Conservation (phyloP, 2,329 filamentous ascomycete genomes). For the Cercospora sp. region DNA sequence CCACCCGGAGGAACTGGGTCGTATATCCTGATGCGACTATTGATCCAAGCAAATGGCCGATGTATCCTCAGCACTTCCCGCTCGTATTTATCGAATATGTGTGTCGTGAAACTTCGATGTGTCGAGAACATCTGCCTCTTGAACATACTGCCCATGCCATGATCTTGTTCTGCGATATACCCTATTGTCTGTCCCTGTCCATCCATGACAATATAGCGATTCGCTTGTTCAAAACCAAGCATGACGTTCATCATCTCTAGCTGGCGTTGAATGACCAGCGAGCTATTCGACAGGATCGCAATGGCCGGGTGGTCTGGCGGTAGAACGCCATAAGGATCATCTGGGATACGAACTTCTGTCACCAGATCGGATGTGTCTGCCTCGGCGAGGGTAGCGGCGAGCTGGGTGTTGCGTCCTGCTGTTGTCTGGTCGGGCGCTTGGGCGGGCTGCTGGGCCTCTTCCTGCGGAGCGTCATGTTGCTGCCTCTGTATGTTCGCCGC, state of each 20-base stretch:
- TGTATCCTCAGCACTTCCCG: constrained; percentile 63
- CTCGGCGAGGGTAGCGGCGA: constrained; percentile 49
- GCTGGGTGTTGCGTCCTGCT: constrained; percentile 40
- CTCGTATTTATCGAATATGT: constrained; percentile 63
- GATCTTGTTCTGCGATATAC: constrained; percentile 64
- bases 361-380: constrained; percentile 53
- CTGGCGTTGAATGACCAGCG: constrained; percentile 62
- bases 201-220: constrained; percentile 66
- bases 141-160: constrained; percentile 57
- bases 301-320: constrained; percentile 60
- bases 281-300: constrained; percentile 60
- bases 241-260: constrained; percentile 67
- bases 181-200: constrained; percentile 63
- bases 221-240: constrained; percentile 66
- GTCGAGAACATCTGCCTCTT: constrained; percentile 62
- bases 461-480: constrained; percentile 1
- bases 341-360: constrained; percentile 61
- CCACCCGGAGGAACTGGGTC: constrained; percentile 50
- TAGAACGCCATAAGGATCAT: constrained; percentile 61
- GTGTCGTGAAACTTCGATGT: constrained; percentile 63
- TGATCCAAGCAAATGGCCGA: constrained; percentile 65
- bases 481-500: neutral
- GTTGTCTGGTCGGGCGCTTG: constrained; percentile 28
- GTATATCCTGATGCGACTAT: constrained; percentile 58
- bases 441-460: constrained; percentile 13